Conservation (phyloP, 306 rosid genomes). For the Rubus idaeus region DNA sequence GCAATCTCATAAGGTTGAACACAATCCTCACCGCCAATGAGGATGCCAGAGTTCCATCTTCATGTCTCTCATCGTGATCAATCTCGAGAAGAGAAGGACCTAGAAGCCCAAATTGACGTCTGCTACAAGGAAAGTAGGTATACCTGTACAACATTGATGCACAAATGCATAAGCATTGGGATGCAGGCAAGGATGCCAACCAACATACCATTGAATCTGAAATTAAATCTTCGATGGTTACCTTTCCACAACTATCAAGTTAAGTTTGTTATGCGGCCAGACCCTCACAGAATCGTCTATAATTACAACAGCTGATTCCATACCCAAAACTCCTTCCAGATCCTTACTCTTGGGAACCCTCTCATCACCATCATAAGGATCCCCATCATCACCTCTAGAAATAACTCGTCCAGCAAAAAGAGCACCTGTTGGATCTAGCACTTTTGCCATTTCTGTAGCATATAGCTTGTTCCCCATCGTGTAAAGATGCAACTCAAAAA, state of each 20-base stretch:
- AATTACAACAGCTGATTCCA: conserved; percentile 94
- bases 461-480: conserved; percentile 98
- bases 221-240: conserved; percentile 24
- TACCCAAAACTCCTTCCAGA: conserved; percentile 98
- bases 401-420: conserved; percentile 93
- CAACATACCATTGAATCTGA: conserved; percentile 19
- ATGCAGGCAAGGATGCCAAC: conserved; percentile 24
- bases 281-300: conserved; percentile 98
- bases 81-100: conserved; percentile 98
- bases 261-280: conserved; percentile 98
- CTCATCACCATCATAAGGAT: conserved; percentile 72
- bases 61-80: conserved; percentile 93
- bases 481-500: conserved; percentile 93
- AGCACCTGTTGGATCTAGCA: conserved; percentile 87
- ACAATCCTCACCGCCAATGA: conserved; percentile 67
- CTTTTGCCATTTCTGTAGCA: conserved; percentile 99
- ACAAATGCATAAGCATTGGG: conserved; percentile 4
- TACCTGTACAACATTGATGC: conserved; percentile 53
- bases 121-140: conserved; percentile 89
- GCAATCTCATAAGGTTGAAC: conserved; percentile 9
- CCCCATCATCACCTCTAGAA: conserved; percentile 91
- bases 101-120: conserved; percentile 96
- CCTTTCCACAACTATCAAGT: conserved; percentile 99
- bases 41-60: conserved; percentile 88
- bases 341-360: conserved; percentile 93